Conservation (phyloP, 257 asterid genomes). For the Rhazya stricta region DNA sequence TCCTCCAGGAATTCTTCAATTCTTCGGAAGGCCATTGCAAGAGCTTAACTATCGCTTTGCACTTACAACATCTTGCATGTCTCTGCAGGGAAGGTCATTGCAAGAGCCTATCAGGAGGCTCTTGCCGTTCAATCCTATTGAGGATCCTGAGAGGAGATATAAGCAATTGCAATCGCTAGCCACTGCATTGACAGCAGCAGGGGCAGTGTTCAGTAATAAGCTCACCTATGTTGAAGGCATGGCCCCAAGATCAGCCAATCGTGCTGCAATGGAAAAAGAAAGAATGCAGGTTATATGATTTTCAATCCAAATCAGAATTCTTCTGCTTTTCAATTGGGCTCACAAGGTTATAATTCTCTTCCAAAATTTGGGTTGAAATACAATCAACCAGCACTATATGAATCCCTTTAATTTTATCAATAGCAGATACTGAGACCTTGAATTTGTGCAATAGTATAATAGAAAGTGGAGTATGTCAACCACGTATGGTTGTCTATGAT, state of each 20-base stretch:
- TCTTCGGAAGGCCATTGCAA: too few species aligned
- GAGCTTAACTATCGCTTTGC: too few species aligned
- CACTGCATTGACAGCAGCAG: constrained; percentile 64
- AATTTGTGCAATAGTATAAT: constrained; percentile 72
- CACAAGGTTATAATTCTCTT: not conserved
- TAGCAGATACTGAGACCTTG: constrained; percentile 65
- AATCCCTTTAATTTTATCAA: constrained; percentile 23
- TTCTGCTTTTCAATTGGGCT: not conserved
- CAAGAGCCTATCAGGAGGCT: too few species aligned
- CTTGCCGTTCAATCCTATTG: constrained; percentile 63
- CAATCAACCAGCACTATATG: not conserved
- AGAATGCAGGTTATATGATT: constrained; percentile 74
- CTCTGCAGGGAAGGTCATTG: too few species aligned
- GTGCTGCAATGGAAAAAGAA: constrained; percentile 56
- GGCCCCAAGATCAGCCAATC: constrained; percentile 80
- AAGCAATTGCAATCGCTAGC: constrained; percentile 95
- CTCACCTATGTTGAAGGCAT: constrained; percentile 63
- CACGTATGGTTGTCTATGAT: constrained; percentile 80
- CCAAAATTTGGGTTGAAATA: not conserved
- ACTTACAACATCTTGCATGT: too few species aligned
- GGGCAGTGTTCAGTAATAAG: constrained; percentile 63
- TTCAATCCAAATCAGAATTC: not conserved
- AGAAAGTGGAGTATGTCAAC: constrained; percentile 87
- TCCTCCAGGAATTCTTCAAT: too few species aligned
- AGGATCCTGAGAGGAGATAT: constrained; percentile 56